These are phyloP conservation scores for Gracilariopsis chorda DNA, from an alignment of 23 red algal genomes.

Conservation along the genomic window DNA sequence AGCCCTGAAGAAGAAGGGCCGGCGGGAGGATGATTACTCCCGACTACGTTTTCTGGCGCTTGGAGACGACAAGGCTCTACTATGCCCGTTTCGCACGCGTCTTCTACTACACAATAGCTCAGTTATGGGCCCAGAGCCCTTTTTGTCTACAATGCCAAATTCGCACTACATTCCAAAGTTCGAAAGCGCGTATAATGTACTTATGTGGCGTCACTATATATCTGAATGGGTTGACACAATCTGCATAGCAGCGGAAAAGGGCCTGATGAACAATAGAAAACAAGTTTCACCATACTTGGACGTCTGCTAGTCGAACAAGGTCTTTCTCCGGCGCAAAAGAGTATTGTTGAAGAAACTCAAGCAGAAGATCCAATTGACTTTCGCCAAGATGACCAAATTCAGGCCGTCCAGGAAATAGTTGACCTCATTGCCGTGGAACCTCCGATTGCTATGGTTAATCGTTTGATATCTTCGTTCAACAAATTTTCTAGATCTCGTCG, in stretches of 20 bases:
- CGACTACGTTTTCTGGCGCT: no score
- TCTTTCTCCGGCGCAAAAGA: not conserved
- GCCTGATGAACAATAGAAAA: not conserved
- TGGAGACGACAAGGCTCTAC: no score
- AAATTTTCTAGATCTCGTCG: not conserved
- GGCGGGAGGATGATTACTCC: no score
- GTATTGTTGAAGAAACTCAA: conserved; percentile 10
- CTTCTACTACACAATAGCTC: no score
- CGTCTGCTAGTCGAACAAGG: not conserved
- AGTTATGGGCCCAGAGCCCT: no score
- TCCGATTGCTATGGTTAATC: conserved; percentile 5
- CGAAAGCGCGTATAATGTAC: no score
- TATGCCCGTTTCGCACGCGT: no score
- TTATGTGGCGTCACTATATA: no score
- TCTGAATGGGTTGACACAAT: conserved; percentile 17
- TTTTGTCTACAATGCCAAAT: no score
- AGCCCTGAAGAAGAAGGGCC: no score
- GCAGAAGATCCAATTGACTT: not conserved
- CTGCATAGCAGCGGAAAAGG: not conserved
- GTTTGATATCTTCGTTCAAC: conserved; percentile 28
- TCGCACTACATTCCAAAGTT: no score
- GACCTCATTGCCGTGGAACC: conserved; percentile 7
- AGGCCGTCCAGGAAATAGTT: conserved; percentile 7
- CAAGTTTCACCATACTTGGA: conserved; percentile 18
- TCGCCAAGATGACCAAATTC: not conserved